These are phyloP conservation scores for Logfia minima DNA, from an alignment of 129 eudicot species.

Conservation along the genomic window DNA sequence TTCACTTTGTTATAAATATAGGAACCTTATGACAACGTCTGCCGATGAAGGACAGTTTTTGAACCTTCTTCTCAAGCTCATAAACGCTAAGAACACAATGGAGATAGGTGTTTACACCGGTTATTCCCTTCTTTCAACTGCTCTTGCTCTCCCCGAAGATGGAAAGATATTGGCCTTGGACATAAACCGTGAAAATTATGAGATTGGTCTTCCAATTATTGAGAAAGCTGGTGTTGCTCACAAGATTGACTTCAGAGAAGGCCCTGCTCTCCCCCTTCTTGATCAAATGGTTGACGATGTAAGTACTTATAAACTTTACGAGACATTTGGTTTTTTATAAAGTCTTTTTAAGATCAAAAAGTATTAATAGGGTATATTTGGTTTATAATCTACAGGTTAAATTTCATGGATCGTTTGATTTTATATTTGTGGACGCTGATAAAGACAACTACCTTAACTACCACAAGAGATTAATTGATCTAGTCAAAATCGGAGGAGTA, in stretches of 20 bases:
- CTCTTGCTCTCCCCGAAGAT: slow-evolving; percentile 57
- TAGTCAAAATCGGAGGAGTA: slow-evolving; percentile 29
- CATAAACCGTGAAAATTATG: slow-evolving; percentile 35
- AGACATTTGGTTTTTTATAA: too few species aligned
- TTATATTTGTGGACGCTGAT: slow-evolving; percentile 37
- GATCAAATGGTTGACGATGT: slow-evolving; percentile 30
- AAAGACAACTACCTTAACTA: slow-evolving; percentile 37
- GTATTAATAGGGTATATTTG: too few species aligned
- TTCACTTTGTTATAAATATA: neutral
- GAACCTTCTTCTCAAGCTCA: slow-evolving; percentile 46
- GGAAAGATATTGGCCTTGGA: slow-evolving; percentile 49
- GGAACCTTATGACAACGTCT: slow-evolving; percentile 60
- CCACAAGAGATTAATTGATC: slow-evolving; percentile 27
- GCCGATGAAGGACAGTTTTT: slow-evolving; percentile 65
- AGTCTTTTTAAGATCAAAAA: neutral
- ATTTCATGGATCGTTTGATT: slow-evolving; percentile 31
- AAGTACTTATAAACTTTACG: neutral
- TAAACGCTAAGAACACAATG: slow-evolving; percentile 56
- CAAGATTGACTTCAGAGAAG: slow-evolving; percentile 41
- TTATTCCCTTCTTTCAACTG: slow-evolving; percentile 56
- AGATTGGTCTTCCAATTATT: slow-evolving; percentile 39
- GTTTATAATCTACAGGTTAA: neutral
- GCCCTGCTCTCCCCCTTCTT: slow-evolving; percentile 38
- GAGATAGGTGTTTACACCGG: slow-evolving; percentile 59
- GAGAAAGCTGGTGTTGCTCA: slow-evolving; percentile 42